A percentile compares a stretch with the other conserved stretches of the same genome.
Conservation (phyloP, 768 basidiomycete species). For the Boletus pseudopeckii region DNA sequence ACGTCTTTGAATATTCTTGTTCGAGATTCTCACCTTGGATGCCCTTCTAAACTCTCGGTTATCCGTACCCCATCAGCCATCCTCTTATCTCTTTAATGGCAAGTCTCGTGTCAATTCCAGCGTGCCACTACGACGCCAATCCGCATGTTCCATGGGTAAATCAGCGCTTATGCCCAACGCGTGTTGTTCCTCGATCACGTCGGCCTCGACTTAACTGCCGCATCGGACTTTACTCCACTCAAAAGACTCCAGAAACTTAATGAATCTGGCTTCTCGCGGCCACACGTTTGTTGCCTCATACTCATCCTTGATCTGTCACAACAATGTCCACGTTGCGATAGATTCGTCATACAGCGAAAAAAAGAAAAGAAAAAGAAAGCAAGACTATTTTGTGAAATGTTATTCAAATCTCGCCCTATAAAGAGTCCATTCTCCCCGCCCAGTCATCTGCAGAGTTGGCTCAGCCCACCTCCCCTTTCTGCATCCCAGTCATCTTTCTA, state of each 20-base stretch:
- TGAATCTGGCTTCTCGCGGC: constrained; percentile 62
- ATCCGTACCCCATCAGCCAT: constrained; percentile 19
- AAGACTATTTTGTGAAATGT: constrained; percentile 46
- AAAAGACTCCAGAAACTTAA: constrained; percentile 53
- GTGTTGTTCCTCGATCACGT: constrained; percentile 68
- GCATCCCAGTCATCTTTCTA: constrained; percentile 32
- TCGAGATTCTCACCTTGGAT: constrained; percentile 27
- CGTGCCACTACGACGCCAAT: constrained; percentile 31
- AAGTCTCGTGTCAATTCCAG: constrained; percentile 29
- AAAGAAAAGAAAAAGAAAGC: constrained; percentile 29
- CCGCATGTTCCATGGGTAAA: constrained; percentile 39
- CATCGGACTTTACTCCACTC: constrained; percentile 70
- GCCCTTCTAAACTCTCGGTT: constrained; percentile 23
- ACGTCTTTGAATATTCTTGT: constrained; percentile 30
- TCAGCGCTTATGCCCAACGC: constrained; percentile 54
- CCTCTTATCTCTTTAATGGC: constrained; percentile 19
- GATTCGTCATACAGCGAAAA: constrained; percentile 47
- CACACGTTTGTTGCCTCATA: constrained; percentile 69
- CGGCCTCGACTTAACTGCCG: constrained; percentile 50
- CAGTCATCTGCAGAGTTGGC: constrained; percentile 22
- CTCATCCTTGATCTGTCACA: constrained; percentile 66
- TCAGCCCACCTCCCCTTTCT: constrained; percentile 30
- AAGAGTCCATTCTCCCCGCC: constrained; percentile 35
- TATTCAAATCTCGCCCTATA: constrained; percentile 49
- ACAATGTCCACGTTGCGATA: constrained; percentile 74